Base-by-base conservation (phyloP, 1,284 basidiomycete genomes). In the Moniliophthora roreri region DNA sequence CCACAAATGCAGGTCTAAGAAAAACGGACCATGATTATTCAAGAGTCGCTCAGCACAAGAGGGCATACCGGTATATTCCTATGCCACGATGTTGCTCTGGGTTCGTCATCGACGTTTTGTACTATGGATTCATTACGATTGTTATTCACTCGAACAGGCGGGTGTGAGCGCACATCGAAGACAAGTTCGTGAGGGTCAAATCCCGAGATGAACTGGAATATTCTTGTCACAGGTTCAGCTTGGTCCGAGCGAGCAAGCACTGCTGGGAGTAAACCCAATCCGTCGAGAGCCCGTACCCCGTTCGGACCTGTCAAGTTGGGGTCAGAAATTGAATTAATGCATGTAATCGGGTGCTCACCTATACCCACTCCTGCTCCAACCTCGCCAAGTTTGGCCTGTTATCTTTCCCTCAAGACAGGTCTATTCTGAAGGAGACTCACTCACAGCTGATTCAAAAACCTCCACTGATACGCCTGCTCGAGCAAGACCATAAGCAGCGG, bases 341-440 rank as follows among this genome's bases (percentile, higher is more conserved):
- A 20, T 7, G 47, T 48, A 34, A 48, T 13, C 37, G 23, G 11
- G 26, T 11, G 36, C 64, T 48, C 53, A 79, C 81, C 81, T 39
- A 85, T 54, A 13, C 74, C 77, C 32, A 83, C 73, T 0, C 80
- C 80, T 18, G 81, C 79, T 5, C 80, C 80, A 37, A 82, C 71
- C 60, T 60, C 58, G 26, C 50, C 54, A n/a, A 58, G 55, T 21
- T 37, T 26, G 6, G 21, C 24, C 51, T 55, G 37, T 6, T 23
- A 15, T 6, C 11, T 6, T 6, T 6, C 6, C 28, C 16, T 32
- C 11, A 13, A 26, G 45, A 24, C 4, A 21, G 7, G 24, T 18
- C 21, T 15, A 0, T 38, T 13, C 13, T 20, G 11, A 32, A 6
- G 36, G 18, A 21, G 9, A 49, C 18, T 13, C 26, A 45, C 57